These are phyloP conservation scores for Yamadazyma nakazawae DNA, from an alignment of 805 yeast genomes.

Conservation along the genomic window DNA sequence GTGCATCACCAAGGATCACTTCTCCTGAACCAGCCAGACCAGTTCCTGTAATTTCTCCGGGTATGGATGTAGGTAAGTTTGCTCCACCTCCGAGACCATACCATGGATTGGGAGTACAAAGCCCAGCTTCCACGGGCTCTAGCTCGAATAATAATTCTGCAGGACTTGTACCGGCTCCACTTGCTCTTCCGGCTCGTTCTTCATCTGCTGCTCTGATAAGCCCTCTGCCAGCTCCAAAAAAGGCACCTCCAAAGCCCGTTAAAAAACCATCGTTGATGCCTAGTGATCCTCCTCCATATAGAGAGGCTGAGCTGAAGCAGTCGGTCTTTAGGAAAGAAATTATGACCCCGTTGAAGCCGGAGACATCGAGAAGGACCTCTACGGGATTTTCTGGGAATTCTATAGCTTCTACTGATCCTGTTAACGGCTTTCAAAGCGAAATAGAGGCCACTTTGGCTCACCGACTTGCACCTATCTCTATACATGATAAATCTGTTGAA, in stretches of 20 bases:
- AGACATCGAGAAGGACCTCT: too few relatives aligned
- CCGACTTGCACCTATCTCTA: constrained; percentile 1
- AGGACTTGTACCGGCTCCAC: constrained; percentile 3
- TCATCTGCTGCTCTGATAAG: constrained; percentile 4
- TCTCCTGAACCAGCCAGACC: background rate
- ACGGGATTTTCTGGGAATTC: background rate
- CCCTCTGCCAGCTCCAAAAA: constrained; percentile 10
- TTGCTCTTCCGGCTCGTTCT: constrained; percentile 12
- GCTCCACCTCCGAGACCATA: constrained; percentile 21
- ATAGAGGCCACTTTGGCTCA: constrained; percentile 4
- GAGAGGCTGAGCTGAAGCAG: constrained; percentile 2
- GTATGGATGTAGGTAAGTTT: constrained; percentile 28
- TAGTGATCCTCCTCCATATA: constrained; percentile 23
- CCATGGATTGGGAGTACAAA: constrained; percentile 3
- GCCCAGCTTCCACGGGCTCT: background rate
- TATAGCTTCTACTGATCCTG: background rate
- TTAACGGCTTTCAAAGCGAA: background rate
- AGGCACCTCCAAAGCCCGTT: constrained; percentile 41
- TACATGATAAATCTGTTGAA: background rate
- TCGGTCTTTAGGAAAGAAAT: background rate
- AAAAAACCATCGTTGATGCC: constrained; percentile 25
- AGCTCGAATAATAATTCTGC: background rate
- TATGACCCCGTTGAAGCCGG: background rate
- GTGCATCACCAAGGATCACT: background rate
- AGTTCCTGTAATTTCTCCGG: constrained; percentile 14